A percentile compares a stretch with the other conserved stretches of the same genome.
These are phyloP conservation scores for Lobulomyces angularis DNA, from an alignment of 192 early-diverging fungal genomes.

Conservation along the genomic window DNA sequence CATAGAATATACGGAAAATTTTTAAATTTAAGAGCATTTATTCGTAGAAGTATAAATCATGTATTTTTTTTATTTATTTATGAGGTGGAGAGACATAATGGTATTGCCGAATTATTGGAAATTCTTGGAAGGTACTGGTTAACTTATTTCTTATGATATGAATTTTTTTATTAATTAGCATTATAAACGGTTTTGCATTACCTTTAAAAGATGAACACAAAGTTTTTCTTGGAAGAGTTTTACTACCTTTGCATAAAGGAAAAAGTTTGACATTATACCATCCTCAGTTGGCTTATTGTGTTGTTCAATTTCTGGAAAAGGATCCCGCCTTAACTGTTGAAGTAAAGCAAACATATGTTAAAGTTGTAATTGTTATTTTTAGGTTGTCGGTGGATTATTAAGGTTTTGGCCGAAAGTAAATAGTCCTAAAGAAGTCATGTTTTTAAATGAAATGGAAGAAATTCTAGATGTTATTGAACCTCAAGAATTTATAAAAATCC, in stretches of 20 bases:
- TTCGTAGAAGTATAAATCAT: slow-evolving; percentile 94
- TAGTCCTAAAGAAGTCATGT: slow-evolving; percentile 99
- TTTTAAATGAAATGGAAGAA: slow-evolving; percentile 94
- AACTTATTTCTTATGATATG: slow-evolving; percentile 6
- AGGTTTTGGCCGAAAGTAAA: slow-evolving; percentile 99
- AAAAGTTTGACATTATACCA: slow-evolving; percentile 90
- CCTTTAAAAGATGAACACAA: slow-evolving; percentile 99
- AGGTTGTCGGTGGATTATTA: slow-evolving; percentile 78
- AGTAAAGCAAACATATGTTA: slow-evolving; percentile 26
- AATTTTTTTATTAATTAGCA: slow-evolving; percentile 43
- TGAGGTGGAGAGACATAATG: slow-evolving; percentile 92
- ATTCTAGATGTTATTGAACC: slow-evolving; percentile 93
- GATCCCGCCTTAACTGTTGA: slow-evolving; percentile 84
- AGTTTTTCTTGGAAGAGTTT: slow-evolving; percentile 80
- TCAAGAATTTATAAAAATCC: slow-evolving; percentile 78
- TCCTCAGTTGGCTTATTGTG: slow-evolving; percentile 94
- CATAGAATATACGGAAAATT: slow-evolving; percentile 99
- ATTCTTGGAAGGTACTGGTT: slow-evolving; percentile 79
- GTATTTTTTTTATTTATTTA: slow-evolving; percentile 98
- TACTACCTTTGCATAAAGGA: slow-evolving; percentile 93
- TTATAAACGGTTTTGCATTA: slow-evolving; percentile 98
- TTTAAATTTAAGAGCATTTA: slow-evolving; percentile 90
- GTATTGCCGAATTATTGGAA: slow-evolving; percentile 94
- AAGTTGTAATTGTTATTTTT: background rate
- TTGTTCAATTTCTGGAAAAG: slow-evolving; percentile 98